phyloP scores from a whole-genome alignment of 306 rosid species.

The Acacia acuminata region DNA sequence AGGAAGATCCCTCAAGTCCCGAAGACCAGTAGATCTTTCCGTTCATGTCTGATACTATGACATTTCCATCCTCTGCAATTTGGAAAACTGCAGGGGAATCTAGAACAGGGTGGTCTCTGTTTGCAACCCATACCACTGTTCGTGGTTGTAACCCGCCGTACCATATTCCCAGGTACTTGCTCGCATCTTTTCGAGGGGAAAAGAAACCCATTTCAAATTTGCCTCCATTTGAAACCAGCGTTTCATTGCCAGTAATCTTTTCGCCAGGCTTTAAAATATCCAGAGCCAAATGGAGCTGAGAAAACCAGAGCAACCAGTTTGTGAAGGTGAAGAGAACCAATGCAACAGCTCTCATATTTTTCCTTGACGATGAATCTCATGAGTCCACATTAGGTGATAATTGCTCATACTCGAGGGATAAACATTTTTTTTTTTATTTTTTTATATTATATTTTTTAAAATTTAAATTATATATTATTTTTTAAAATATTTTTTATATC shows the following conservation, averaged over 20 bases:
- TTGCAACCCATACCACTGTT: constrained; percentile 56
- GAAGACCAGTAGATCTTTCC: constrained; percentile 22
- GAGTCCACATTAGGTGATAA: too few species aligned
- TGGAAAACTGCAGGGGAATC: constrained; percentile 27
- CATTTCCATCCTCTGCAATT: constrained; percentile 37
- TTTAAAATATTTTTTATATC: too few species aligned
- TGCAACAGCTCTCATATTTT: too few species aligned
- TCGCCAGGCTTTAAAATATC: background rate
- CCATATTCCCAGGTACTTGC: constrained; percentile 50
- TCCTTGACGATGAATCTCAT: too few species aligned
- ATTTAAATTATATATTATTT: too few species aligned
- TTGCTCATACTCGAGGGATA: too few species aligned
- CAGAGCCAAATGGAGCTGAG: background rate
- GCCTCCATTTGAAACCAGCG: constrained; percentile 34
- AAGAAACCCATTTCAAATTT: constrained; percentile 49
- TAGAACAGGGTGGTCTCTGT: constrained; percentile 11
- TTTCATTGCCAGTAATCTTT: background rate
- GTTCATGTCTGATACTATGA: constrained; percentile 13
- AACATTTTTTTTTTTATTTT: too few species aligned
- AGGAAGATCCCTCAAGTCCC: fast-evolving
- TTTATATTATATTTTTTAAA: too few species aligned
- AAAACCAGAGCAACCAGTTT: background rate
- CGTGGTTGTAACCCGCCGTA: background rate
- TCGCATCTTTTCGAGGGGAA: constrained; percentile 1
- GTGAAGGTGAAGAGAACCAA: background rate